phyloP scores from a whole-genome alignment of 2,329 filamentous ascomycete species.

The Xenoacremonium recifei region DNA sequence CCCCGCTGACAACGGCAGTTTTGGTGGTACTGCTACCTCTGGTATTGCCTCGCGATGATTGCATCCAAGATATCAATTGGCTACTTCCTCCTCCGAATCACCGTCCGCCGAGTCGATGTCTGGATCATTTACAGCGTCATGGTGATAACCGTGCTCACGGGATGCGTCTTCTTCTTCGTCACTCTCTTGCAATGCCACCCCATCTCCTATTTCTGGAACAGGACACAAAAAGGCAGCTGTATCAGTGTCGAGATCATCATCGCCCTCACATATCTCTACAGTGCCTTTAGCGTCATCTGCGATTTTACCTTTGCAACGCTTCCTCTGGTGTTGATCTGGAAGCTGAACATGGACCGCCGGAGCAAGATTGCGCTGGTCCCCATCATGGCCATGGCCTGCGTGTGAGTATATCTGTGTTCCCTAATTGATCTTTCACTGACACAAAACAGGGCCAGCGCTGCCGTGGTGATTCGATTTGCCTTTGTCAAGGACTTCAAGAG shows the following conservation, averaged over 20 bases:
- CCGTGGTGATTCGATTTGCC: conserved; percentile 40
- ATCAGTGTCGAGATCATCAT: conserved; percentile 45
- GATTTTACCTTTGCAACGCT: conserved; percentile 53
- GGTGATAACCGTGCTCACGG: conserved; percentile 33
- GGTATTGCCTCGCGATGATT: conserved; percentile 36
- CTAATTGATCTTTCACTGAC: background rate
- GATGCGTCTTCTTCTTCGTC: conserved; percentile 41
- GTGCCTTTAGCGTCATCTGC: conserved; percentile 45
- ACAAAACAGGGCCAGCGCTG: conserved; percentile 39
- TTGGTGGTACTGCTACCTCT: conserved; percentile 39
- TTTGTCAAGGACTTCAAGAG: conserved; percentile 37
- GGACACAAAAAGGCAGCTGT: conserved; percentile 32
- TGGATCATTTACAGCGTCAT: conserved; percentile 37
- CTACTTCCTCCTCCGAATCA: conserved; percentile 41
- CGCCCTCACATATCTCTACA: conserved; percentile 51
- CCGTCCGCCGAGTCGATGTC: conserved; percentile 30
- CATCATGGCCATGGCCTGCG: conserved; percentile 56
- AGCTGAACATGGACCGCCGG: conserved; percentile 51
- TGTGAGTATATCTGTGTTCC: conserved; percentile 30
- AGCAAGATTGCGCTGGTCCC: conserved; percentile 51
- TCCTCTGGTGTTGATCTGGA: conserved; percentile 53
- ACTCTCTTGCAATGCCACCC: conserved; percentile 40
- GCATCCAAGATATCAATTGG: conserved; percentile 42
- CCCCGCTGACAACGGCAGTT: conserved; percentile 15
- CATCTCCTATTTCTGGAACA: conserved; percentile 41